Evolutionary conservation across 805 yeast genomes (phyloP).

Genomic region (Wickerhamomyces mucosus): DNA sequence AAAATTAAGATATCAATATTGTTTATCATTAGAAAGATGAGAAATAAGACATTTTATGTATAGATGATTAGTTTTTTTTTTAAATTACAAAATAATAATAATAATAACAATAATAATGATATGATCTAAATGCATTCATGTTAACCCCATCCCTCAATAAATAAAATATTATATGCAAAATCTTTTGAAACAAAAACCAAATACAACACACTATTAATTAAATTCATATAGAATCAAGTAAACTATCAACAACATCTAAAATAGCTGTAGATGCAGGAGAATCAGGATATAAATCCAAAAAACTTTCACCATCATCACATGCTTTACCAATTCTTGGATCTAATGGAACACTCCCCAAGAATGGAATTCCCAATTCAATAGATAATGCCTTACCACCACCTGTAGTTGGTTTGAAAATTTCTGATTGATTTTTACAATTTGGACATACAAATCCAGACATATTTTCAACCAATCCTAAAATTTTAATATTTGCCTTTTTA

Average conservation of each 20-base stretch:
- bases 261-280: slow-evolving; percentile 90
- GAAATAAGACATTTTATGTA: no score
- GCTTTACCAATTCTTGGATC: slow-evolving; percentile 91
- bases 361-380: slow-evolving; percentile 65
- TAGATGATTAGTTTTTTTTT: no score
- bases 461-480: slow-evolving; percentile 89
- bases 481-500: slow-evolving; percentile 75
- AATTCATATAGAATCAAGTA: slow-evolving; percentile 55
- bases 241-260: slow-evolving; percentile 66
- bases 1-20: neutral
- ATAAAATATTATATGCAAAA: no score
- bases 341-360: slow-evolving; percentile 86
- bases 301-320: slow-evolving; percentile 81
- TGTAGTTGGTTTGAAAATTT: slow-evolving; percentile 88
- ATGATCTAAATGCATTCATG: no score
- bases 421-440: slow-evolving; percentile 79
- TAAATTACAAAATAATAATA: no score
- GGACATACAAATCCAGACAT: slow-evolving; percentile 99
- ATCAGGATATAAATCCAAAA: slow-evolving; percentile 76
- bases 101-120: no score
- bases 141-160: no score
- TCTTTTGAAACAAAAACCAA: no score
- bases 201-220: no score
- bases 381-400: slow-evolving; percentile 92
- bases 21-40: no score